Evolutionary conservation across 2,329 filamentous ascomycete genomes (phyloP), one percentile per base, ranked within the genome.

Genomic region (Colletotrichum sp.): DNA sequence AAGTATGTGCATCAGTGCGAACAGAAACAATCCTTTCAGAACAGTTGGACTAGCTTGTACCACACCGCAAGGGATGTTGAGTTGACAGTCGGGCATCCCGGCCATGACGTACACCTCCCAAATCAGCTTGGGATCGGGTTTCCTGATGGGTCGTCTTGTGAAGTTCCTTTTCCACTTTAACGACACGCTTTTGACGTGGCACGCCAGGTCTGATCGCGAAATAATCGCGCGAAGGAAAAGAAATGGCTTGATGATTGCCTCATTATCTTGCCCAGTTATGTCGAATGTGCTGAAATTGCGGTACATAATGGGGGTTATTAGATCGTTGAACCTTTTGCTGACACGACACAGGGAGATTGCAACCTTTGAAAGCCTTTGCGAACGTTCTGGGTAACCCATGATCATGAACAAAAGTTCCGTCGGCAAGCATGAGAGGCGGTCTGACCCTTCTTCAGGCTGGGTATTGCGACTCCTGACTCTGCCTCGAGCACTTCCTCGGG

Each of bases 1-100:
- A 0, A 43, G 18, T 0, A 43, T 43, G 38, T 43, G 38, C 18
- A 43, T 43, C 18, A 43, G 9, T n/a, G 38, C 38, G 18, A 43
- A 43, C 5, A 43, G 5, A 12, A 43, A n/a, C 38, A 43, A n/a
- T 12, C n/a, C 38, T n/a, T 0, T 43, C 38, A 43, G 38, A 1
- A 1, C 0, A 43, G 38, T 2, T 43, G 38, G 4, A 10, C 0
- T 4, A n/a, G 1, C 5, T 43, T 1, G 5, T 43, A 1, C 38
- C 38, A 43, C 38, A n/a, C 38, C 1, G 1, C 18, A 48, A n/a
- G 38, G 38, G 1, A 48, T 12, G 9, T 1, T 0, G 4, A 48
- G 38, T 48, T n/a, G 38, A n/a, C 38, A 48, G 38, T 48, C 38
- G 3, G 38, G 9, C 38, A 48, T 48, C 38, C 18, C 38, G 0